These are phyloP conservation scores for Parasarocladium wereldwijsianum DNA, from an alignment of 2,329 filamentous ascomycete species.

Conservation along the genomic window DNA sequence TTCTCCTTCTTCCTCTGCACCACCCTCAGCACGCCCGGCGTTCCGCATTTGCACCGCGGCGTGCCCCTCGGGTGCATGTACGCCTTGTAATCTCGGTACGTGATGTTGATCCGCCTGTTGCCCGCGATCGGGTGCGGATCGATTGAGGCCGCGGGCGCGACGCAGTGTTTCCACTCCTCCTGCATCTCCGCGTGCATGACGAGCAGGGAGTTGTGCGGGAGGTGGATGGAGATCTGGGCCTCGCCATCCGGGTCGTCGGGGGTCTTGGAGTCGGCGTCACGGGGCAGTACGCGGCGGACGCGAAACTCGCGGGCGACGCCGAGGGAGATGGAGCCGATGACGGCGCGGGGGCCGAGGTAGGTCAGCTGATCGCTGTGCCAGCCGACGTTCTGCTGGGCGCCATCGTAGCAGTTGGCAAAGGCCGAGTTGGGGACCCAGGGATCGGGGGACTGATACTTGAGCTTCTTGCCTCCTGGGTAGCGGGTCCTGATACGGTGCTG, in stretches of 20 bases:
- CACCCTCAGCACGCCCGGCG: conserved; percentile 57
- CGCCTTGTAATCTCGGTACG: conserved; percentile 74
- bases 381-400: conserved; percentile 68
- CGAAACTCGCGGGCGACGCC: conserved; percentile 91
- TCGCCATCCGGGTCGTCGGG: conserved; percentile 43
- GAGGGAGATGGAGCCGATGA: conserved; percentile 81
- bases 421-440: conserved; percentile 78
- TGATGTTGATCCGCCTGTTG: conserved; percentile 79
- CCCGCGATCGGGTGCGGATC: conserved; percentile 74
- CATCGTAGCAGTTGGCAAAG: conserved; percentile 88
- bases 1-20: conserved; percentile 68
- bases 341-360: conserved; percentile 74
- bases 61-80: conserved; percentile 65
- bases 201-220: conserved; percentile 86
- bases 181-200: conserved; percentile 98
- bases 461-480: conserved; percentile 57
- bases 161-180: conserved; percentile 88
- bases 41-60: conserved; percentile 60
- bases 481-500: conserved; percentile 49
- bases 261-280: conserved; percentile 27
- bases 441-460: conserved; percentile 60
- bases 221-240: conserved; percentile 82
- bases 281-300: conserved; percentile 60
- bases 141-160: conserved; percentile 60
- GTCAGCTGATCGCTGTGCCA: conserved; percentile 90